These are phyloP conservation scores for Trypethelium eluteriae DNA, from an alignment of 495 filamentous ascomycete genomes.

Conservation along the genomic window DNA sequence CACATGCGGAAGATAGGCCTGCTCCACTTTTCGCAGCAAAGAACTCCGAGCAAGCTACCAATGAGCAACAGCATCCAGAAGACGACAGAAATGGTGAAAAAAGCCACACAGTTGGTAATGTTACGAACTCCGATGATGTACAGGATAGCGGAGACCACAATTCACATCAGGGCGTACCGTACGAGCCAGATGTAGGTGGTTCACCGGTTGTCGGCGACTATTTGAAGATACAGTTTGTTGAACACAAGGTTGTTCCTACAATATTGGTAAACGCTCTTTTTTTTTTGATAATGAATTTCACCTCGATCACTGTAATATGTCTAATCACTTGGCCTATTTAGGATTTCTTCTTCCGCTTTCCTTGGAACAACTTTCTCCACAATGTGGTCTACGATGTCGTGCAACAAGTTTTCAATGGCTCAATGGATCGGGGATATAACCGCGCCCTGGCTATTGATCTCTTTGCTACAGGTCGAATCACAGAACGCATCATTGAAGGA, in stretches of 20 bases:
- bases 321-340: slow-evolving; percentile 29
- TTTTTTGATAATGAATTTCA: background rate
- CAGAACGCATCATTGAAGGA: slow-evolving; percentile 82
- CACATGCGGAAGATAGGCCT: slow-evolving; percentile 59
- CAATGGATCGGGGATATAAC: slow-evolving; percentile 94
- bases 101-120: background rate
- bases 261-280: slow-evolving; percentile 62
- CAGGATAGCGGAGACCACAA: background rate
- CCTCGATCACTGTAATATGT: background rate
- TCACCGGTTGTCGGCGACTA: slow-evolving; percentile 94
- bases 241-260: slow-evolving; percentile 88
- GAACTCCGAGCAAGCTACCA: background rate
- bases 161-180: slow-evolving; percentile 23
- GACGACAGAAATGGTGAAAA: background rate
- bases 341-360: slow-evolving; percentile 97
- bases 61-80: background rate
- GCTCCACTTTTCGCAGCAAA: slow-evolving; percentile 53
- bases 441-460: slow-evolving; percentile 82
- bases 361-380: slow-evolving; percentile 99
- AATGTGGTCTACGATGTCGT: slow-evolving; percentile 99
- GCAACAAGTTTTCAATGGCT: slow-evolving; percentile 98
- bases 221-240: slow-evolving; percentile 94
- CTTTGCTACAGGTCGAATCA: slow-evolving; percentile 82
- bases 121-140: background rate
- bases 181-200: slow-evolving; percentile 58